Base-by-base conservation (phyloP, 805 yeast genomes). In the Peterozyma toletana region DNA sequence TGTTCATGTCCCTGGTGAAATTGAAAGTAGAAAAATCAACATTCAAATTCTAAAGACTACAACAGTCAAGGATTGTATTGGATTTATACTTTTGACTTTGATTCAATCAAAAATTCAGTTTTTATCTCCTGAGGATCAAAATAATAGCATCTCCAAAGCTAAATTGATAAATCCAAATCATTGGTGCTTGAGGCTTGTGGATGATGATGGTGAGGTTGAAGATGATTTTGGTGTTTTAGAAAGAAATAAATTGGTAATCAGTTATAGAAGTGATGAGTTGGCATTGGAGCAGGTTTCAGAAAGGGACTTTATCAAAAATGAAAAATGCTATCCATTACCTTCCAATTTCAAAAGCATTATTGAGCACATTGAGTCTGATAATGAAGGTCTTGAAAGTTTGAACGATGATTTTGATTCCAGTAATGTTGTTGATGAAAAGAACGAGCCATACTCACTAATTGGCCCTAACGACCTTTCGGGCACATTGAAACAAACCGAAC, bases 201-300 rank as follows among this genome's bases (percentile, higher is more conserved):
- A 93, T 58, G 98, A 91, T 41, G 97, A 90, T 57, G 91, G 91
- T 7, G 96, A 95, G 41, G 82, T 86, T 34, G 89, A 87, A 43
- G 99, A 95, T 52, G 86, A 88, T 42, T 90, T 93, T 66, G 98
- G 98, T 1, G 78, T 90, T 1, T 66, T 93, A 44, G 91, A 84
- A 38, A 67, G 97, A 50, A 71, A 76, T 0, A 68, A 90, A 42
- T 53, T 67, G 3, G 67, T 93, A 27, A 67, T 79, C 2, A 78
- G 91, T 0, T 86, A 88, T 58, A 86, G 88, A 18, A 83, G 80
- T 43, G 86, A 81, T 50, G 96, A 88, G 51, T 75, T 93, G 44
- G 96, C 95, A 0, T 57, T 93, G 11, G 81, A 88, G 42, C 66
- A 60, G 48, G 86, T 85, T 2, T 52, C 65, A 2, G 72, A 68